Evolutionary conservation across 2,329 filamentous ascomycete species (phyloP).

Genomic region (Coniochaeta sp.): DNA sequence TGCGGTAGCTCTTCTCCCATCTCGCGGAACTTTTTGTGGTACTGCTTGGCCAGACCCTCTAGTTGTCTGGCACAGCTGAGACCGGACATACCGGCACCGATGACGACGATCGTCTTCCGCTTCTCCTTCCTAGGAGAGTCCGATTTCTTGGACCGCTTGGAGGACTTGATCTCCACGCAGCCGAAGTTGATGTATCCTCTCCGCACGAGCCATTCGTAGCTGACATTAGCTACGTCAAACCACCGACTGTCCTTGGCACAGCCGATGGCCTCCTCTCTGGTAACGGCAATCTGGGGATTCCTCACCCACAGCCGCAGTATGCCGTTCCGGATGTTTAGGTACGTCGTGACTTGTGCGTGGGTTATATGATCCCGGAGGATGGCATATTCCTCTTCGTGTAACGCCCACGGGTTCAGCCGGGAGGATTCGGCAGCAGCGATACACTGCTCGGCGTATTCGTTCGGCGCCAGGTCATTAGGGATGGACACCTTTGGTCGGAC

Average conservation of each 20-base stretch:
- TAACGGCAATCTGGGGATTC: constrained; percentile 77
- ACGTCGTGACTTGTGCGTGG: constrained; percentile 84
- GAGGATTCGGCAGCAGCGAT: constrained; percentile 85
- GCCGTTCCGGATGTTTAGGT: constrained; percentile 92
- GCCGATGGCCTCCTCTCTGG: constrained; percentile 77
- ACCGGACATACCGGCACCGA: constrained; percentile 92
- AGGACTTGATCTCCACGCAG: constrained; percentile 63
- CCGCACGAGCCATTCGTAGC: constrained; percentile 86
- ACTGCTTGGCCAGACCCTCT: constrained; percentile 77
- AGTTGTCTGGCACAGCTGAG: constrained; percentile 88
- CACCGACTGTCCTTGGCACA: constrained; percentile 83
- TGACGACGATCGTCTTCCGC: constrained; percentile 71
- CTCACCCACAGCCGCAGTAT: constrained; percentile 85
- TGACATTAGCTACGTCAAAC: constrained; percentile 82
- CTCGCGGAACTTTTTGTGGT: constrained; percentile 59
- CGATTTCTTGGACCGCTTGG: neutral
- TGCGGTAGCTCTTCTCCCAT: constrained; percentile 62
- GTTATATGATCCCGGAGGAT: constrained; percentile 77
- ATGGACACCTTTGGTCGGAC: constrained; percentile 77
- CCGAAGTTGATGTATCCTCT: constrained; percentile 96
- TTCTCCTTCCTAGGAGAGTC: constrained; percentile 32
- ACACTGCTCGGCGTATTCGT: constrained; percentile 86
- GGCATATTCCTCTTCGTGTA: constrained; percentile 79
- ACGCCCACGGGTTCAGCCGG: constrained; percentile 78
- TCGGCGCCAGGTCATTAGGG: constrained; percentile 62